phyloP scores from a whole-genome alignment of 208 protist species.

The Herpetomonas tarakana region DNA sequence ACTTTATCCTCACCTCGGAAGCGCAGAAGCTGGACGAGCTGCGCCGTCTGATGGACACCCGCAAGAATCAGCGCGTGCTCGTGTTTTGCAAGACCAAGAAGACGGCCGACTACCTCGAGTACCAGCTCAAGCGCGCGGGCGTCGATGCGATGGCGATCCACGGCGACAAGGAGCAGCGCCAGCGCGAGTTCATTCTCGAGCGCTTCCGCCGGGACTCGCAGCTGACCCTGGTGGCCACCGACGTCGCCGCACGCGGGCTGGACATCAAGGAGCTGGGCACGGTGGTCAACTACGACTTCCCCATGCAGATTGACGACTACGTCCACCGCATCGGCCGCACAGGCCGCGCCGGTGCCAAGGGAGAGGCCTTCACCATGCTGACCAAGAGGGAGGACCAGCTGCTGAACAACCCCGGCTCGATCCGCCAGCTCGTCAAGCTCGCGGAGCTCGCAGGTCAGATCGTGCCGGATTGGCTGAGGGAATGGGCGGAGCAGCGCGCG shows the following conservation, averaged over 20 bases:
- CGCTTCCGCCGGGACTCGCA: conserved; percentile 81
- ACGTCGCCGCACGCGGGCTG: conserved; percentile 94
- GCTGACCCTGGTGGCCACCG: conserved; percentile 89
- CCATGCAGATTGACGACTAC: conserved; percentile 98
- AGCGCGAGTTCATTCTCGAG: conserved; percentile 93
- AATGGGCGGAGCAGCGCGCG: conserved; percentile 60
- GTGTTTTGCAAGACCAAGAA: conserved; percentile 94
- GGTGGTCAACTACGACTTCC: conserved; percentile 99
- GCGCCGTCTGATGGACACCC: conserved; percentile 59
- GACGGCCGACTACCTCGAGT: conserved; percentile 86
- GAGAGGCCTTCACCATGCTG: conserved; percentile 83
- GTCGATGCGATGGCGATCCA: conserved; percentile 88
- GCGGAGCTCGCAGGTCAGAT: conserved; percentile 66
- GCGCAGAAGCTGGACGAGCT: conserved; percentile 75
- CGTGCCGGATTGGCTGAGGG: conserved; percentile 67
- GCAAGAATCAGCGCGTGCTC: conserved; percentile 81
- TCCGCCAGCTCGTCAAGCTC: conserved; percentile 65
- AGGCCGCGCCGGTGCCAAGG: conserved; percentile 87
- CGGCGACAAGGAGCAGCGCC: conserved; percentile 93
- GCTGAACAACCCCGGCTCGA: conserved; percentile 86
- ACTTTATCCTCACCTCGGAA: conserved; percentile 80
- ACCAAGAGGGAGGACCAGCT: conserved; percentile 89
- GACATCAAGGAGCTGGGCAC: conserved; percentile 98
- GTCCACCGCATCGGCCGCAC: conserved; percentile 97
- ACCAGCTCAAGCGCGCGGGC: conserved; percentile 73